A percentile compares a stretch with the other conserved stretches of the same genome.
phyloP scores from a whole-genome alignment of 2,329 filamentous ascomycete species.

The Fonsecaea pugnacius region DNA sequence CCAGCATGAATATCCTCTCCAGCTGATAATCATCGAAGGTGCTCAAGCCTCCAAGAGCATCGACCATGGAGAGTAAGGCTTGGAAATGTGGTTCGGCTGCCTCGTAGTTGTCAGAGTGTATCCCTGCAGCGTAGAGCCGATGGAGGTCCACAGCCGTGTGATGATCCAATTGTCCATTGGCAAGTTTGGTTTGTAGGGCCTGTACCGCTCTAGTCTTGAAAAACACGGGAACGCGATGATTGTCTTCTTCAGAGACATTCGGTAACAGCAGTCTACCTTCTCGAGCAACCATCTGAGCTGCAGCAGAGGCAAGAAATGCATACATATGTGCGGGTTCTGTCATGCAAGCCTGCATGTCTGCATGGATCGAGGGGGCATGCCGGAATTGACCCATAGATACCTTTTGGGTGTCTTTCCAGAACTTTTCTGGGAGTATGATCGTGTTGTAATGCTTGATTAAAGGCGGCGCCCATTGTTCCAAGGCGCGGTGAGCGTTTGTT shows the following conservation, averaged over 20 bases:
- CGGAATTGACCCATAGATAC: constrained; percentile 26
- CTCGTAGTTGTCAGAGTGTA: constrained; percentile 22
- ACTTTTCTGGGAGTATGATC: constrained; percentile 31
- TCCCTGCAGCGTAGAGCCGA: constrained; percentile 24
- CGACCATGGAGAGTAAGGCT: constrained; percentile 32
- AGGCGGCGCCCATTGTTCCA: constrained; percentile 33
- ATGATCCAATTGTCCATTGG: constrained; percentile 28
- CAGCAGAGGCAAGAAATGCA: constrained; percentile 29
- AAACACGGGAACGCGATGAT: constrained; percentile 24
- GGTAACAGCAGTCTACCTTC: constrained; percentile 31
- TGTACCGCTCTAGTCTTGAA: constrained; percentile 33
- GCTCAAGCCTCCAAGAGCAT: constrained; percentile 29
- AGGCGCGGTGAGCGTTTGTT: constrained; percentile 10
- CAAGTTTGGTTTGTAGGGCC: constrained; percentile 28
- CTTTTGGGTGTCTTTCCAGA: constrained; percentile 31
- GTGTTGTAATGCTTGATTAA: constrained; percentile 32
- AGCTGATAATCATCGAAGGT: constrained; percentile 33
- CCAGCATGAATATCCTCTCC: constrained; percentile 27
- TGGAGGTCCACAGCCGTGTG: constrained; percentile 31
- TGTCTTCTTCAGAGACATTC: constrained; percentile 23
- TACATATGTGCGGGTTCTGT: constrained; percentile 33
- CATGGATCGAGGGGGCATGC: constrained; percentile 31
- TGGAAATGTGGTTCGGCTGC: constrained; percentile 33
- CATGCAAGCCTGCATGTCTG: constrained; percentile 34
- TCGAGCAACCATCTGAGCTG: constrained; percentile 28